A percentile compares a stretch with the other conserved stretches of the same genome.
Evolutionary conservation across 2,329 filamentous ascomycete genomes (phyloP).

Genomic region (Chrysosporium keratinophilum): DNA sequence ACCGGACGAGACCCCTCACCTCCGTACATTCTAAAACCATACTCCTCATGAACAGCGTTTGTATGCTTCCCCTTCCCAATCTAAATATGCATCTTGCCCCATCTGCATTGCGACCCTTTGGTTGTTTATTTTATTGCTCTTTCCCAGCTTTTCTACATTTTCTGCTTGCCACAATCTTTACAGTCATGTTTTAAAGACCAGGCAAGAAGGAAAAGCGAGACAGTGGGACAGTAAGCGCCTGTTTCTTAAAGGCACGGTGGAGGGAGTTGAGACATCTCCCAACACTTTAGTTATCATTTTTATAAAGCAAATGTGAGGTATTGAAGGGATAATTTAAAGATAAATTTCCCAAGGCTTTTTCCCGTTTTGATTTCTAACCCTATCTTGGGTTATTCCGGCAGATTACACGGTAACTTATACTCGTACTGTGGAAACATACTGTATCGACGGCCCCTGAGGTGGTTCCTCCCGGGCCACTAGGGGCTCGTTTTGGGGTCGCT

Average conservation of each 20-base stretch:
- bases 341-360: no score
- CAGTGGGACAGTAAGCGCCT: conserved; percentile 16
- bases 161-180: background rate
- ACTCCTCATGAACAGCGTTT: background rate
- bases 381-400: no score
- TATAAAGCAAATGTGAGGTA: background rate
- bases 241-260: conserved; percentile 18
- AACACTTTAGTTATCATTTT: background rate
- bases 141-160: background rate
- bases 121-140: conserved; percentile 14
- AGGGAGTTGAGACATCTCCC: conserved; percentile 2
- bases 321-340: background rate
- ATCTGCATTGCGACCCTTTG: conserved; percentile 1
- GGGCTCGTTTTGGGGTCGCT: no score
- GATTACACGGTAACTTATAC: no score
- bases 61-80: background rate
- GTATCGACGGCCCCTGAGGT: no score
- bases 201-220: conserved; percentile 2
- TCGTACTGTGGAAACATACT: no score
- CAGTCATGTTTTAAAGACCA: background rate
- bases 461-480: no score
- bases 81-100: conserved; percentile 5
- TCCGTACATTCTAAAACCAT: background rate
- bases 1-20: background rate
- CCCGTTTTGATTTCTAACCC: no score